phyloP scores from a whole-genome alignment of 1,284 basidiomycete species.

The Melampsora americana region DNA sequence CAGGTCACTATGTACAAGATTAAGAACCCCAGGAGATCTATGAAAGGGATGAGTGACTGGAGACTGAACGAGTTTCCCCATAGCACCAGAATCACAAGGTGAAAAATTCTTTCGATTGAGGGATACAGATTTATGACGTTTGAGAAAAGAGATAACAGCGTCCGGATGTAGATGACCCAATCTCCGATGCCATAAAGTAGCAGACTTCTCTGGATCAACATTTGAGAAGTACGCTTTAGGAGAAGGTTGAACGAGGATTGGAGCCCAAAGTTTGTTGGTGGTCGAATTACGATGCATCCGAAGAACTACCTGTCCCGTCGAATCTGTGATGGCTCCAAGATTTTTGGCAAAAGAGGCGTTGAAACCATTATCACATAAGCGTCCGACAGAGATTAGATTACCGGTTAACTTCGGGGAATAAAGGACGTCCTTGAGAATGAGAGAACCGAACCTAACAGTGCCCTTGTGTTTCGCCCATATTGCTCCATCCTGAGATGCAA shows the following conservation, averaged over 20 bases:
- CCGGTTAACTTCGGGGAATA: neutral
- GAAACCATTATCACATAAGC: neutral
- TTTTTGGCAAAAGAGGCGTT: neutral
- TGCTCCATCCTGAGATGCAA: neutral
- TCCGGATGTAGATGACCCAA: neutral
- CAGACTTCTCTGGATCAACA: neutral
- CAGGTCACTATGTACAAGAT: too few relatives aligned
- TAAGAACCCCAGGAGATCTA: too few relatives aligned
- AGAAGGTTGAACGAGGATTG: neutral
- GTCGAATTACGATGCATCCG: neutral
- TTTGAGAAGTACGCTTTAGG: neutral
- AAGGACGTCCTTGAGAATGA: constrained; percentile 3
- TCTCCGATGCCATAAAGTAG: neutral
- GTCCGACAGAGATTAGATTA: constrained; percentile 16
- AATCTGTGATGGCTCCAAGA: neutral
- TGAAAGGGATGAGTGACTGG: too few relatives aligned
- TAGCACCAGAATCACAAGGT: too few relatives aligned
- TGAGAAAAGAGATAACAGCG: neutral
- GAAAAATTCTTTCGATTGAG: too few relatives aligned
- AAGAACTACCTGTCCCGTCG: neutral
- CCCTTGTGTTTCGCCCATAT: neutral
- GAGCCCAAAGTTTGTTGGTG: neutral
- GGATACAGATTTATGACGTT: neutral
- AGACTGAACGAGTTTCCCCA: too few relatives aligned
- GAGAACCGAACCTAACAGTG: neutral